Percentiles rank a stretch among this genome's conserved stretches.
phyloP scores from a whole-genome alignment of 164 flowering plant species.

The Chimonanthus praecox region DNA sequence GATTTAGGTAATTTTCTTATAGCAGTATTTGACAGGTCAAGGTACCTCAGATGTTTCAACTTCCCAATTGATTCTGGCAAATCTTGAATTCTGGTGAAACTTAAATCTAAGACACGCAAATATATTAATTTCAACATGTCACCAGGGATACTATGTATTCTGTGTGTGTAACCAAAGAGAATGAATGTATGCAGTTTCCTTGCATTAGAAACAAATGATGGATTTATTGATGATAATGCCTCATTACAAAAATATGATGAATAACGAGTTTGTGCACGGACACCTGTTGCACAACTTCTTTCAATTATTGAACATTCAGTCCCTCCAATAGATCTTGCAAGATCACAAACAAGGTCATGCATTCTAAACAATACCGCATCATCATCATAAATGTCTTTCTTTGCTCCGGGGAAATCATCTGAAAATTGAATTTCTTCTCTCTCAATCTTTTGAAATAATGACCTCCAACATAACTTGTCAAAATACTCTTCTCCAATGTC shows the following conservation, averaged over 20 bases:
- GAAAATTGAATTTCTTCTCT: too few species aligned
- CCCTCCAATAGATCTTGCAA: not conserved
- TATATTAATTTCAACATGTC: not conserved
- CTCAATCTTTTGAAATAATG: not conserved
- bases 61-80: not conserved
- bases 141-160: not conserved
- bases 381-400: not conserved
- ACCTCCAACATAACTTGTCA: not conserved
- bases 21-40: not conserved
- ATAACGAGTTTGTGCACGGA: not conserved
- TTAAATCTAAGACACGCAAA: not conserved
- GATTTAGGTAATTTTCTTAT: slow-evolving; percentile 11
- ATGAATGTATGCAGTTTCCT: not conserved
- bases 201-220: too few species aligned
- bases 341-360: slow-evolving; percentile 6
- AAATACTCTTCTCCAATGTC: not conserved
- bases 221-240: too few species aligned
- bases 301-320: not conserved
- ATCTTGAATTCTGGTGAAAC: too few species aligned
- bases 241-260: too few species aligned
- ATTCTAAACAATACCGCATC: not conserved
- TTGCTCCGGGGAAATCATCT: too few species aligned
- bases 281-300: too few species aligned
- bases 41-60: slow-evolving; percentile 9
- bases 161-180: not conserved